phyloP scores from a whole-genome alignment of 257 asterid species.

The Asclepias syriaca region DNA sequence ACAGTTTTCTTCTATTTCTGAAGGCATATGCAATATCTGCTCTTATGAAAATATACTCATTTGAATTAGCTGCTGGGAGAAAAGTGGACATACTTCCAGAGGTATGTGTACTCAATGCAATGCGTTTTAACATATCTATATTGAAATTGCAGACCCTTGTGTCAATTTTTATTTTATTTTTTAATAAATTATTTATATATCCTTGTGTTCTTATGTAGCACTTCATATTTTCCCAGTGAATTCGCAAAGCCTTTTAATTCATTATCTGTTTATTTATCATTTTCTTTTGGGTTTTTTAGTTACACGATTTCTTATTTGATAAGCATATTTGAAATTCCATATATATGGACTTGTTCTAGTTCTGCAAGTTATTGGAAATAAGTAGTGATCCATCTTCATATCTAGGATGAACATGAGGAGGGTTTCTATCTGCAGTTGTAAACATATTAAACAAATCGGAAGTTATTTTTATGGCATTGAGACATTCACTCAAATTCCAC shows the following conservation, averaged over 20 bases:
- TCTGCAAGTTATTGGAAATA: not conserved
- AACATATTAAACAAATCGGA: not conserved
- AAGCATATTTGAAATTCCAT: not conserved
- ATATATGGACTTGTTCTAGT: not conserved
- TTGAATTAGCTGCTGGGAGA: constrained; percentile 93
- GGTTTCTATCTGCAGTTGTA: not conserved
- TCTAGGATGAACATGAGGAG: not conserved
- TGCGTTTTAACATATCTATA: constrained; percentile 4
- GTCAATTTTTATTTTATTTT: no score
- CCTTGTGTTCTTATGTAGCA: not conserved
- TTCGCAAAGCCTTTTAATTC: not conserved
- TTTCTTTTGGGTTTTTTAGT: not conserved
- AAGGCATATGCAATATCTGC: constrained; percentile 93
- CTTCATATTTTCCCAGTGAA: not conserved
- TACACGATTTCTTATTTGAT: not conserved
- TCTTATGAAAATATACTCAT: constrained; percentile 81
- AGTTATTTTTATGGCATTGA: no score
- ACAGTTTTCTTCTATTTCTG: constrained; percentile 26
- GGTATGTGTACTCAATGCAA: constrained; percentile 36
- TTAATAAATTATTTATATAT: not conserved
- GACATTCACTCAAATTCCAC: not conserved
- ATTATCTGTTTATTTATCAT: not conserved
- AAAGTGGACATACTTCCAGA: constrained; percentile 80
- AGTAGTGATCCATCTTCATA: not conserved
- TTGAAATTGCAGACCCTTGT: not conserved